phyloP scores from a whole-genome alignment of 164 flowering plant species.

The Brasenia schreberi region DNA sequence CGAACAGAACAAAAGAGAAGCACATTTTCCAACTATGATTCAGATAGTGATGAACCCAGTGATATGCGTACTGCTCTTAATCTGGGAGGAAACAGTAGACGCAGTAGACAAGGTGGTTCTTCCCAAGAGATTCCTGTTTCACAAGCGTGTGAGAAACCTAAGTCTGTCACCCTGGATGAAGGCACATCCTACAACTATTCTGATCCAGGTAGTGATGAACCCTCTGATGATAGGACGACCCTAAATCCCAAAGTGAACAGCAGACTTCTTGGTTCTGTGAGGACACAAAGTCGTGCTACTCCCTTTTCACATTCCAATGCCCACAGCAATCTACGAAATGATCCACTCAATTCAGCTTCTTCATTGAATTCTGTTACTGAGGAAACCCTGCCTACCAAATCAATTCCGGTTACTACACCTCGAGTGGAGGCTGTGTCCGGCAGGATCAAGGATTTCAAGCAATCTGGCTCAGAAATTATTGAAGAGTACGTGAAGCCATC shows the following conservation, averaged over 20 bases:
- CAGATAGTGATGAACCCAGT: not conserved
- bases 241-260: too few species aligned
- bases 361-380: not conserved
- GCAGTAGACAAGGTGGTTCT: not conserved
- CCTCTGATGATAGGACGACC: not conserved
- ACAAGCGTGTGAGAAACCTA: too few species aligned
- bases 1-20: not conserved
- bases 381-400: constrained; percentile 12
- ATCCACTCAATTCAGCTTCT: not conserved
- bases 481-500: not conserved
- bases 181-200: too few species aligned
- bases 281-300: not conserved
- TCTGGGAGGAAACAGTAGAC: not conserved
- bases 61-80: not conserved
- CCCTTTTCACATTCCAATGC: not conserved
- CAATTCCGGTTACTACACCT: not conserved
- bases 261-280: not conserved
- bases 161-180: too few species aligned
- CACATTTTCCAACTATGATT: too few species aligned
- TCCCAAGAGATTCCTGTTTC: too few species aligned
- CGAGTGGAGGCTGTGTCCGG: not conserved
- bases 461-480: not conserved
- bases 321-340: not conserved
- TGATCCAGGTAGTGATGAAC: not conserved
- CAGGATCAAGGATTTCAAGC: not conserved